A percentile compares a stretch with the other conserved stretches of the same genome.
These are phyloP conservation scores for Colletotrichum sp. DNA, from an alignment of 2,329 filamentous ascomycete species.

Conservation along the genomic window DNA sequence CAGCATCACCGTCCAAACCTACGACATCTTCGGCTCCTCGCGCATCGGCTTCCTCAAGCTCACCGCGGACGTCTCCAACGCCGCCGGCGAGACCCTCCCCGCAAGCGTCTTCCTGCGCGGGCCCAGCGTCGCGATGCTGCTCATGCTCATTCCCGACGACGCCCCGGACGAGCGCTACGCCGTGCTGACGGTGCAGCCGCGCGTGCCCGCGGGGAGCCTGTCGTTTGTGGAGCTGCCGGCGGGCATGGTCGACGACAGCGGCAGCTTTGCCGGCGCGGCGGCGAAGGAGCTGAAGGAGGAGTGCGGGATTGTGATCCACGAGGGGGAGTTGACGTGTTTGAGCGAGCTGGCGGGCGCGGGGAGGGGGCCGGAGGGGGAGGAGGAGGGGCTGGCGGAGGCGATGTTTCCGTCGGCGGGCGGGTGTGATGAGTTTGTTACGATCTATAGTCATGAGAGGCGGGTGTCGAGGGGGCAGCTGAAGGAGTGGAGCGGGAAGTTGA, in stretches of 20 bases:
- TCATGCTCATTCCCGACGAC: slow-evolving; percentile 61
- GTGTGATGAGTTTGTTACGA: slow-evolving; percentile 64
- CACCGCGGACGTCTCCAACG: slow-evolving; percentile 51
- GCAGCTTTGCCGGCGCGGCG: slow-evolving; percentile 60
- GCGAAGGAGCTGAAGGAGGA: slow-evolving; percentile 68
- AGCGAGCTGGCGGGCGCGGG: slow-evolving; percentile 51
- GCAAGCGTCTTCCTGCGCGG: slow-evolving; percentile 63
- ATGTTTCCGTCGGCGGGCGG: slow-evolving; percentile 65
- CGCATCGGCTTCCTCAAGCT: slow-evolving; percentile 65
- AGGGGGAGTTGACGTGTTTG: slow-evolving; percentile 52
- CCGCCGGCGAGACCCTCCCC: slow-evolving; percentile 53
- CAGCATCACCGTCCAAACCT: slow-evolving; percentile 56
- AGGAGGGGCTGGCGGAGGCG: slow-evolving; percentile 46
- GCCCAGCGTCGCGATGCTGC: slow-evolving; percentile 65
- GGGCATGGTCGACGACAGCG: slow-evolving; percentile 60
- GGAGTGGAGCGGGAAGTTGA: slow-evolving; percentile 62
- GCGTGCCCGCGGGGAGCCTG: slow-evolving; percentile 59
- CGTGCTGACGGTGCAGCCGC: slow-evolving; percentile 64
- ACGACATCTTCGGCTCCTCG: slow-evolving; percentile 52
- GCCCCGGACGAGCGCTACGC: slow-evolving; percentile 55
- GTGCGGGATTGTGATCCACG: slow-evolving; percentile 56
- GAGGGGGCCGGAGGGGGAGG: slow-evolving; percentile 23
- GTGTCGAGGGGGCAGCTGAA: slow-evolving; percentile 53
- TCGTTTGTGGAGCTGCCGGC: slow-evolving; percentile 62
- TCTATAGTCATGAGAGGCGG: slow-evolving; percentile 61